Evolutionary conservation across 495 filamentous ascomycete genomes (phyloP), one percentile per base, ranked within the genome.

Genomic region (Xylaria grammica): DNA sequence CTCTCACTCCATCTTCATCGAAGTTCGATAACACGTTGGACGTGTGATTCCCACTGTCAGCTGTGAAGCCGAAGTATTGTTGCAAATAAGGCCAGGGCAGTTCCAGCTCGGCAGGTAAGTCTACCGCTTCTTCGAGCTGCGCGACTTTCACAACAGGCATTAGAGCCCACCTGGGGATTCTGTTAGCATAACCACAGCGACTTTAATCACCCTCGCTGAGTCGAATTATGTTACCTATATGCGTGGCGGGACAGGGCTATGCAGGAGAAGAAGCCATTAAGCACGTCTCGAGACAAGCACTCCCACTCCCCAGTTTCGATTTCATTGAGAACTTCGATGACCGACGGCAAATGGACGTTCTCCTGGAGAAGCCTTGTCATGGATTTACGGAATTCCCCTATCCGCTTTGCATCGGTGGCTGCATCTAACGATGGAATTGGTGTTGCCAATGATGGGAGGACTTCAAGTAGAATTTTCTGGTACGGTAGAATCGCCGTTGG

Each of bases 71-170:
- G 56, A 75, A 81, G 34, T 71, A 66, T 3, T 63, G 57, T 46
- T 75, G 74, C n/a, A 81, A 68, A 52, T 69, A 75, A n/a, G 56
- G 24, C 77, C 79, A 82, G 15, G 77, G 75, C 2, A 65, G 15
- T 27, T 72, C 66, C 7, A 82, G 71, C 34, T 76, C 72, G 3
- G 56, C 27, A 5, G 78, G 78, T 32, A 82, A 71, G 26, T 72
- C 63, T 11, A 82, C 44, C 15, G 69, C 45, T 7, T 66, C 72
- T 63, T 82, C 78, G 27, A 73, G 65, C 63, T 82, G 80, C 29
- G 77, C 79, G 22, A 74, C 62, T 8, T 69, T 71, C 13, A 81
- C 77, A 1, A 79, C 74, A 4, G 79, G 80, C 24, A 81, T 75
- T 17, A 69, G 77, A n/a, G 62, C 80, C 80, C 80, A 52, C 9